phyloP scores from a whole-genome alignment of 1,284 basidiomycete species.

The Violaceomyces palustris region DNA sequence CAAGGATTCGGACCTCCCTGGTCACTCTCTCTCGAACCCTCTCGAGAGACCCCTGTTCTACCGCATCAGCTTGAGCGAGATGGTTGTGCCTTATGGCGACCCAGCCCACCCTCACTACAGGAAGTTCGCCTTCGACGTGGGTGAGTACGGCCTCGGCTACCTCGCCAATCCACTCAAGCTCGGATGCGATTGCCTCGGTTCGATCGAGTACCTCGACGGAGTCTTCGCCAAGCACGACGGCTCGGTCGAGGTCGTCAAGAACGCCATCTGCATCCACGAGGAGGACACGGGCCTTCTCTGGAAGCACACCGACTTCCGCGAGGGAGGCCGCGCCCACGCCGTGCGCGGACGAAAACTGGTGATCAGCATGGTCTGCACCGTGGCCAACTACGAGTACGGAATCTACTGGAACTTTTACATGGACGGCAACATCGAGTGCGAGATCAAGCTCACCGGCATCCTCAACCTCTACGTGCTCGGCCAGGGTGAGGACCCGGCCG shows the following conservation, averaged over 20 bases:
- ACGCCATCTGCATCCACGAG: slow-evolving; percentile 86
- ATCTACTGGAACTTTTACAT: slow-evolving; percentile 72
- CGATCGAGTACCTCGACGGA: slow-evolving; percentile 54
- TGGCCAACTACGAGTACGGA: slow-evolving; percentile 77
- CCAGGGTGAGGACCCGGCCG: slow-evolving; percentile 54
- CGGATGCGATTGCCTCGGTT: slow-evolving; percentile 56
- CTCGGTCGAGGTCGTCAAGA: slow-evolving; percentile 48
- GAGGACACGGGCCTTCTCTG: slow-evolving; percentile 68
- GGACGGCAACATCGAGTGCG: slow-evolving; percentile 75
- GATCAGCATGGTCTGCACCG: slow-evolving; percentile 79
- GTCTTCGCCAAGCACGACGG: slow-evolving; percentile 47
- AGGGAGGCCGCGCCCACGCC: slow-evolving; percentile 66
- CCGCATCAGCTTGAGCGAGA: slow-evolving; percentile 55
- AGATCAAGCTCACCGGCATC: slow-evolving; percentile 77
- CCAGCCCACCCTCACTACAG: slow-evolving; percentile 38
- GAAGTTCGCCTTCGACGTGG: slow-evolving; percentile 56
- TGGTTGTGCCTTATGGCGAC: slow-evolving; percentile 56
- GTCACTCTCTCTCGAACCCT: slow-evolving; percentile 1
- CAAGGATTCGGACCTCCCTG: slow-evolving; percentile 5
- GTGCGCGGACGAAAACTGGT: slow-evolving; percentile 76
- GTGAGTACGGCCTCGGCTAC: slow-evolving; percentile 56
- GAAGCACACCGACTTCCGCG: slow-evolving; percentile 69
- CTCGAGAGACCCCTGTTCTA: slow-evolving; percentile 55
- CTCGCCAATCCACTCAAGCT: slow-evolving; percentile 55
- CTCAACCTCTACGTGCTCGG: slow-evolving; percentile 52